Evolutionary conservation across 2,329 filamentous ascomycete genomes (phyloP), one percentile per base, ranked within the genome.

Genomic region (Diaporthe citri): DNA sequence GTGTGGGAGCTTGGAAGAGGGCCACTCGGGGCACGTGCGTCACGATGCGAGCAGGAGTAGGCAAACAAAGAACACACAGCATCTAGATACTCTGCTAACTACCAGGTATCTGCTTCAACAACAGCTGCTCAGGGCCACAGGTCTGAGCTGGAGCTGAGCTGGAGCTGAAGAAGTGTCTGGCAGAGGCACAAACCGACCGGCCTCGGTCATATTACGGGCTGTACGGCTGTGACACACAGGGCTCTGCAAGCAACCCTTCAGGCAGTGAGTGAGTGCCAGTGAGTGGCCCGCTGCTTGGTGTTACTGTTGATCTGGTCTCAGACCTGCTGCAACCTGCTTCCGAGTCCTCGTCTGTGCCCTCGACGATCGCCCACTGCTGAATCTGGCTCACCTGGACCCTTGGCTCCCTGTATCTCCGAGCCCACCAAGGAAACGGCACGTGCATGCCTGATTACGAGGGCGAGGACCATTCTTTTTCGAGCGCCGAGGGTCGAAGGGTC

Each of bases 21-120:
- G 43, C 69, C 69, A 10, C 56, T 39, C n/a, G 5, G 12, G 71
- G 71, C 71, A 72, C 71, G 71, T 72, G 71, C 71, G 71, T 28
- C 39, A 60, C 22, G 34, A n/a, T 52, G 25, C 6, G 25, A 52
- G 9, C 25, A 46, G 31, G 25, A 25, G 31, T 31, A 31, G 31
- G 5, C 51, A 39, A 8, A 22, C 17, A 10, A 64, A 34, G 25
- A 34, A 48, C n/a, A 64, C 36, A 43, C 28, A 43, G 28, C 60
- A 48, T 48, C 60, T 34, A n/a, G n/a, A n/a, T n/a, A 48, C n/a
- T 8, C 1, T 7, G 3, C 31, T 13, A 15, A 25, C 51, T 39
- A 39, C 51, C 25, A 25, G n/a, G n/a, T 52, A 25, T 28, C 51
- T 25, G n/a, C 51, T 28, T 15, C 51, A 52, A 20, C 51, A 52